Evolutionary conservation across 345 rosid species (phyloP).

Genomic region (Barbarea vulgaris): DNA sequence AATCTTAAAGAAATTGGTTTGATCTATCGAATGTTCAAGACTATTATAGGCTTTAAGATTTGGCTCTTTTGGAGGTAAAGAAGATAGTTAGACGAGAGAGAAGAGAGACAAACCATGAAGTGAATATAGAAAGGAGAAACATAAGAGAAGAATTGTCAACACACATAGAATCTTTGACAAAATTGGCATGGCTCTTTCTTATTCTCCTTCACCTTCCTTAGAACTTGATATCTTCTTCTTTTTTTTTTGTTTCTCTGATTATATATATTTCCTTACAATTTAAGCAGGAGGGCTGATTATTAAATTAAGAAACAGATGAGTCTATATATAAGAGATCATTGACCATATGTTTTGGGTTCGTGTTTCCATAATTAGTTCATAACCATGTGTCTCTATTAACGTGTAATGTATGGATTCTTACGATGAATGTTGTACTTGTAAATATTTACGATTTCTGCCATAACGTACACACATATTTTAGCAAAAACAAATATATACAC

Average conservation of each 20-base stretch:
- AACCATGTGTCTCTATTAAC: slow-evolving; percentile 42
- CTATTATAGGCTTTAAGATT: neutral
- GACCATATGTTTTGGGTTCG: slow-evolving; percentile 6
- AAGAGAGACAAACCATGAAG: slow-evolving; percentile 36
- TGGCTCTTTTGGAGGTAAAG: neutral
- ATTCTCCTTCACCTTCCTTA: slow-evolving; percentile 4
- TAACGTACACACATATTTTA: too few species aligned
- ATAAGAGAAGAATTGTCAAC: slow-evolving; percentile 31
- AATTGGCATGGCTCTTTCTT: slow-evolving; percentile 27
- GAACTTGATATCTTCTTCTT: neutral
- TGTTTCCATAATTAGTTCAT: slow-evolving; percentile 17
- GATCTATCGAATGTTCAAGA: neutral
- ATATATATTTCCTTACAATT: neutral
- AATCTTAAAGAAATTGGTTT: neutral
- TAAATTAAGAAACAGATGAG: slow-evolving; percentile 8
- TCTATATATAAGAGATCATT: neutral
- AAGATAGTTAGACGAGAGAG: neutral
- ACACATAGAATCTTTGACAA: slow-evolving; percentile 31
- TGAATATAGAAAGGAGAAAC: slow-evolving; percentile 26
- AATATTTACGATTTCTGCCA: slow-evolving; percentile 33
- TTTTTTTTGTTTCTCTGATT: neutral
- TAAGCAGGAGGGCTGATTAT: neutral
- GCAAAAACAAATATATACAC: too few species aligned
- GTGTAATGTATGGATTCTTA: slow-evolving; percentile 38
- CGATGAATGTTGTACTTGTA: slow-evolving; percentile 30